Percentiles rank a stretch among this genome's conserved stretches.
Conservation (phyloP, 345 rosid genomes). For the Kandelia obovata region DNA sequence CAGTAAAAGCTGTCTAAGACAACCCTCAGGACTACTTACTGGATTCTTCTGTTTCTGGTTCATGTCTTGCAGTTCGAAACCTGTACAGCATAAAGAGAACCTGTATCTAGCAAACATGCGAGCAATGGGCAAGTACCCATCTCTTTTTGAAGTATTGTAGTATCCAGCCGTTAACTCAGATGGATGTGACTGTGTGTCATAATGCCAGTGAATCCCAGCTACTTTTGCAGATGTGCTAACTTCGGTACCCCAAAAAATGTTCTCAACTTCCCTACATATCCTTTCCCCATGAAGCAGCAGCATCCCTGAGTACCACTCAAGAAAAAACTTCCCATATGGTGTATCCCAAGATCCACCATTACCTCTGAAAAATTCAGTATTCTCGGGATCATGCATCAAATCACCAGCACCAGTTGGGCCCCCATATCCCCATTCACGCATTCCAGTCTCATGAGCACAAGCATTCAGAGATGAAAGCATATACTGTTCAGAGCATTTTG, state of each 20-base stretch:
- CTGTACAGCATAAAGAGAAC: constrained; percentile 36
- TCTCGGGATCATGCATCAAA: constrained; percentile 38
- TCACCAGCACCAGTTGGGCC: constrained; percentile 38
- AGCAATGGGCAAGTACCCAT: constrained; percentile 47
- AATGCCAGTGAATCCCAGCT: constrained; percentile 49
- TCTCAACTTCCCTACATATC: constrained; percentile 42
- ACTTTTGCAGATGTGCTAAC: constrained; percentile 40
- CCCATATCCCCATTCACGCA: constrained; percentile 44
- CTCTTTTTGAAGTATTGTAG: constrained; percentile 42
- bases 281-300: constrained; percentile 49
- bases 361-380: constrained; percentile 41
- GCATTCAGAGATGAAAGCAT: constrained; percentile 51
- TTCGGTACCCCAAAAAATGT: constrained; percentile 35
- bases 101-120: constrained; percentile 41
- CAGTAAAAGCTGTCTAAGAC: constrained; percentile 37
- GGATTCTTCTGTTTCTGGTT: constrained; percentile 36
- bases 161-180: constrained; percentile 52
- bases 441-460: constrained; percentile 33
- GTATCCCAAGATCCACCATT: constrained; percentile 43
- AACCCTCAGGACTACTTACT: constrained; percentile 42
- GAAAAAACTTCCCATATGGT: constrained; percentile 40
- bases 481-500: constrained; percentile 30
- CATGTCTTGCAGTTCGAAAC: constrained; percentile 46
- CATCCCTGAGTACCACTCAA: constrained; percentile 51
- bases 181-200: constrained; percentile 38